Evolutionary conservation across 2,329 filamentous ascomycete genomes (phyloP), one percentile per base, ranked within the genome.

Genomic region (Ophiostoma sp.): DNA sequence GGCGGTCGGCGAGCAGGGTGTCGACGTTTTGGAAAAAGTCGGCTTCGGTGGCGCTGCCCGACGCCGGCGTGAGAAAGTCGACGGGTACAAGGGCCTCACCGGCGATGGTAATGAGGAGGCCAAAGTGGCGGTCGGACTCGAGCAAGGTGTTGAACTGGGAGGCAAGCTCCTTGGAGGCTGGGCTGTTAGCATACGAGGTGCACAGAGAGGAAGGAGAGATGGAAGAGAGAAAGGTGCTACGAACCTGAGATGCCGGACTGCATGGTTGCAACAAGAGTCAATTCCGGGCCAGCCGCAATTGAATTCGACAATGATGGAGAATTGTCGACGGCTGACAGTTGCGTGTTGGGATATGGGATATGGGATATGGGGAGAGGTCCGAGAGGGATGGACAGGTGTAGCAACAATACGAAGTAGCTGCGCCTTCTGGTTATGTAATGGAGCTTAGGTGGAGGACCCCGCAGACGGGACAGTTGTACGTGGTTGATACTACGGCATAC

Each of bases 201-300:
- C 9, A 64, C 16, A 14, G 41, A 4, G 67, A 70, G 36, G 41
- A 62, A 66, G 8, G 2, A 42, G 5, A 36, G 14, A 41, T 4
- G 27, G 27, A 41, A n/a, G 60, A 42, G 9, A 3, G 16, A 9
- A 27, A 38, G 65, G 27, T 27, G 27, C 27, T 27, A 42, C 75
- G 66, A 82, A 89, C 89, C 89, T 79, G 88, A 86, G 74, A 92
- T 92, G 78, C 90, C 89, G 47, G 90, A 92, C 82, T 93, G 89
- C 90, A 92, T 92, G 67, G 73, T 84, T 74, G 55, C 44, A 63
- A n/a, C 18, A 38, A 18, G 66, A 7, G 27, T 12, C 9, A 27
- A 47, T 64, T 44, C 16, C 62, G 66, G 69, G n/a, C 69, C 67
- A 67, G 69, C 67, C 40, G 40, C 60, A 63, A 63, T 18, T 44